Evolutionary conservation across 2,329 filamentous ascomycete genomes (phyloP).

Genomic region (Aspergillus fumigatus): DNA sequence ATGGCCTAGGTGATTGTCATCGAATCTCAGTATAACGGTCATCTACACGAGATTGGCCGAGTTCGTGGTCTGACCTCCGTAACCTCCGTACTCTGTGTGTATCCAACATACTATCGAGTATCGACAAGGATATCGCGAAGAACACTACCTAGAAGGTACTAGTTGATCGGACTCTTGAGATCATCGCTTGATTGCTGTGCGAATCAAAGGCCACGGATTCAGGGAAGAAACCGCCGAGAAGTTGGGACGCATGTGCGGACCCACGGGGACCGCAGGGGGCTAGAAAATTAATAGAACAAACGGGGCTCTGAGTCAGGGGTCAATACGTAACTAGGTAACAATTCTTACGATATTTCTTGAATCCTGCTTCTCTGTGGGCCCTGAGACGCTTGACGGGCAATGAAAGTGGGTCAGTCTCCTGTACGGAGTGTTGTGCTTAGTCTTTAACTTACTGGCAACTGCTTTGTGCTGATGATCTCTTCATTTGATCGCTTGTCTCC

Average conservation of each 20-base stretch:
- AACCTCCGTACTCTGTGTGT: background rate
- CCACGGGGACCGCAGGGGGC: conserved; percentile 1
- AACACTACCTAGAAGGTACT: background rate
- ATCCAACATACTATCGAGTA: background rate
- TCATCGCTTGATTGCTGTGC: conserved; percentile 17
- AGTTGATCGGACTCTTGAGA: conserved; percentile 18
- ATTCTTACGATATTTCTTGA: background rate
- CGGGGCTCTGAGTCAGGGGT: conserved; percentile 21
- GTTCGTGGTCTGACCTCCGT: background rate
- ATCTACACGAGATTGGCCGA: background rate
- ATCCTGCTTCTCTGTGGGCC: background rate
- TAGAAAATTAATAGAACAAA: conserved; percentile 13
- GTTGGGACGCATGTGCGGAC: conserved; percentile 14
- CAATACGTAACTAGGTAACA: background rate
- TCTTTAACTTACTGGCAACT: background rate
- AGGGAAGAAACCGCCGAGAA: conserved; percentile 12
- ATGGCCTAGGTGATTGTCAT: background rate
- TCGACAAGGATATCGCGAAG: conserved; percentile 10
- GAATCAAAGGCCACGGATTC: conserved; percentile 21
- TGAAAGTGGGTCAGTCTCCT: conserved; percentile 7
- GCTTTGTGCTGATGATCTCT: background rate
- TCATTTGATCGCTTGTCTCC: background rate
- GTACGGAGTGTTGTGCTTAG: background rate
- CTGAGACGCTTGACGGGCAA: background rate
- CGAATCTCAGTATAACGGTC: too few species aligned